Conservation (phyloP, 345 rosid species). For the Cardamine chenopodiifolia region DNA sequence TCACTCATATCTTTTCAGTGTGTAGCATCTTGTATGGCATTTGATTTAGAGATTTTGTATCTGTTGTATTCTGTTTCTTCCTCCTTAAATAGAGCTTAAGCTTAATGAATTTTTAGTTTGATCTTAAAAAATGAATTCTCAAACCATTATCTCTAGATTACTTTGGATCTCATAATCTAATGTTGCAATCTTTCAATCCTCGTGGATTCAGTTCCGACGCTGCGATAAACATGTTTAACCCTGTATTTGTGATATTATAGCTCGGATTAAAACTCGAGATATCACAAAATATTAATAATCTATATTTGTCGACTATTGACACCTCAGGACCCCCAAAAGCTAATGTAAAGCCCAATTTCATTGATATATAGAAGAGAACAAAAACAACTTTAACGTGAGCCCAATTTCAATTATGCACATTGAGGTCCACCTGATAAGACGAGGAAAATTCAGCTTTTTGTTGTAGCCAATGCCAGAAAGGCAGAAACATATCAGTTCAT, state of each 20-base stretch:
- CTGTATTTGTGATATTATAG: neutral
- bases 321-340: neutral
- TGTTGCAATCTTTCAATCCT: neutral
- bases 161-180: neutral
- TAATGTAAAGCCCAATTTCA: conserved; percentile 20
- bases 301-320: neutral
- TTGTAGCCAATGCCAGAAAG: neutral
- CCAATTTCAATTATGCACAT: neutral
- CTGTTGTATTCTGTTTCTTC: neutral
- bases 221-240: neutral
- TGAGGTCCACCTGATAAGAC: conserved; percentile 5
- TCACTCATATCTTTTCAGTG: too few species aligned
- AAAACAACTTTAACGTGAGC: neutral
- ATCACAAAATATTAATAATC: neutral
- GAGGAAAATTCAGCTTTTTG: neutral
- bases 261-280: neutral
- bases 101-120: neutral
- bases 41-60: neutral
- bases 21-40: too few species aligned
- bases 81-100: neutral
- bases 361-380: neutral
- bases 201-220: neutral
- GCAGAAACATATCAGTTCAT: neutral
- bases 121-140: neutral
- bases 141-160: neutral